Evolutionary conservation across 2,329 filamentous ascomycete species (phyloP).

Genomic region (Epichloe sibirici): DNA sequence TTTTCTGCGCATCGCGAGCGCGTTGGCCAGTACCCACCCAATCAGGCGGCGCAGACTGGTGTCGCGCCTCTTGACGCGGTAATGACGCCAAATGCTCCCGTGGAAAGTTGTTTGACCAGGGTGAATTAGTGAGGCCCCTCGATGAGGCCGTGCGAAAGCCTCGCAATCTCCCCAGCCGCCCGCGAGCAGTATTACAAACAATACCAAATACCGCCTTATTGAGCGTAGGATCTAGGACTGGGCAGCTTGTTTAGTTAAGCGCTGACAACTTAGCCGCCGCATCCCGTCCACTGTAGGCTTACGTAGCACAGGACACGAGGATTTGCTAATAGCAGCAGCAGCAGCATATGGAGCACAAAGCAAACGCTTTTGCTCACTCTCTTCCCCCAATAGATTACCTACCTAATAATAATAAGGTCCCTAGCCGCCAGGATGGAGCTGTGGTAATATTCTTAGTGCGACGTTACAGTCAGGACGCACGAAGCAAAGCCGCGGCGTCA

Average conservation of each 20-base stretch:
- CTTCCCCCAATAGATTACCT: too few relatives aligned
- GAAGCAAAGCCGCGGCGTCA: background rate
- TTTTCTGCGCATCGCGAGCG: background rate
- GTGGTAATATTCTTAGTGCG: background rate
- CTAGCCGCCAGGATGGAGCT: constrained; percentile 3
- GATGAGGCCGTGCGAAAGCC: background rate
- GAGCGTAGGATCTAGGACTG: too few relatives aligned
- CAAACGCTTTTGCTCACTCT: too few relatives aligned
- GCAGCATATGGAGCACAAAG: background rate
- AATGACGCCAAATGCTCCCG: background rate
- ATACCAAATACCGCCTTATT: too few relatives aligned
- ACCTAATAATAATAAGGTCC: background rate
- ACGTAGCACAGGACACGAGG: background rate
- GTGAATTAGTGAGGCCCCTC: too few relatives aligned
- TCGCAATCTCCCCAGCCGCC: constrained; percentile 3
- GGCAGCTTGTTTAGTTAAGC: background rate
- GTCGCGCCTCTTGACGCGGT: background rate
- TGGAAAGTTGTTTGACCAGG: too few relatives aligned
- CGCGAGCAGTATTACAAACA: background rate
- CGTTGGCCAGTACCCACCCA: background rate
- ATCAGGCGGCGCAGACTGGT: background rate
- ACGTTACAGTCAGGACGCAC: background rate
- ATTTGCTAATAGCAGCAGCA: background rate
- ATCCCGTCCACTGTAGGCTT: background rate
- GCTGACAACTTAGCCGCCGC: background rate